Evolutionary conservation across 257 asterid species (phyloP), one percentile per base, ranked within the genome.

Genomic region (Solanum etuberosum): DNA sequence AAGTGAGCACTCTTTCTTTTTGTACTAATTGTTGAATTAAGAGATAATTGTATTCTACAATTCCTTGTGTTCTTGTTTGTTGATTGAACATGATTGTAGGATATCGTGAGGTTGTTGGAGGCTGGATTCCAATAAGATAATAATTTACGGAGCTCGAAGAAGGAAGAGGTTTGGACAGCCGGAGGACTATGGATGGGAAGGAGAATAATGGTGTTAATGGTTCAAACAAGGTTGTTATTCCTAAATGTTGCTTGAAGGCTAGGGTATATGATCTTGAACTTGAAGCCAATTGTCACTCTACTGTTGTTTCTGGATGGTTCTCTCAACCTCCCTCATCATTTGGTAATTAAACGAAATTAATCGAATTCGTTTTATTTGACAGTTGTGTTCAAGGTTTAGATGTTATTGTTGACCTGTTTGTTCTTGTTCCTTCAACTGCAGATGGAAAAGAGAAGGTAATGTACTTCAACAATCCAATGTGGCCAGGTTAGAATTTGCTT

Each of bases 301-400:
- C 99, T 0, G 97, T 95, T 87, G 95, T 96, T 89, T 95, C 99
- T 72, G 99, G 99, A 93, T 97, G 99, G 99, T 96, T 97, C 90
- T 94, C 98, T 84, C 94, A 93, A 91, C 88, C 83, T 46, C 90
- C 35, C 51, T 57, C 92, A 43, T 88, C 92, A 63, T 86, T 93
- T 82, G 98, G 98, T 95, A 32, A 88, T 57, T 88, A 34, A n/a
- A 54, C 4, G 72, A 46, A 29, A 68, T 13, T 67, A 73, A 51
- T 86, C 12, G 8, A 59, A 35, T 32, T 59, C 8, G 34, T 77
- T 14, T 27, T 84, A 21, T 35, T 32, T 87, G 86, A 20, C 31
- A 35, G 73, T 77, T 82, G 76, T 76, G 68, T 38, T 54, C n/a
- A 48, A 74, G 48, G 80, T 27, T 63, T 27, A 89, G 48, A 34